Percentiles rank a stretch among this genome's conserved stretches.
Evolutionary conservation across 2,329 filamentous ascomycete genomes (phyloP).

Genomic region (Cladobotryum mycophilum): DNA sequence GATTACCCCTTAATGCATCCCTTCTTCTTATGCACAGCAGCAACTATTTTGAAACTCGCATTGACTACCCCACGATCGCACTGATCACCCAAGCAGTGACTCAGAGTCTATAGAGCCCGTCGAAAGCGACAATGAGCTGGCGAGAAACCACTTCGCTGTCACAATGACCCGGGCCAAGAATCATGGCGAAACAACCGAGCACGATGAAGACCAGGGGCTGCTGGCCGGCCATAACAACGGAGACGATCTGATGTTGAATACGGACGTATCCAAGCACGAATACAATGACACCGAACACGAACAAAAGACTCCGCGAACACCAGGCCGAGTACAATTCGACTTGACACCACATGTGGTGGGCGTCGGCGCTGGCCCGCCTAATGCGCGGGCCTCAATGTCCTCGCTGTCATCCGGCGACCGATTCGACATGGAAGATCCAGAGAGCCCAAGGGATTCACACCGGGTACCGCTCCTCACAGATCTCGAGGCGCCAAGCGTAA

Average conservation of each 20-base stretch:
- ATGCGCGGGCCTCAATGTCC: constrained; percentile 8
- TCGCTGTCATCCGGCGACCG: constrained; percentile 29
- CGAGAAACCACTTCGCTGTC: constrained; percentile 8
- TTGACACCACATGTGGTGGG: constrained; percentile 41
- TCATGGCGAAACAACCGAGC: constrained; percentile 23
- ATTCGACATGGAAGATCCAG: constrained; percentile 39
- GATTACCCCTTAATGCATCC: too few relatives aligned
- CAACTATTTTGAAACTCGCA: too few relatives aligned
- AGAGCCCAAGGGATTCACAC: constrained; percentile 45
- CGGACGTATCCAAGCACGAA: constrained; percentile 15
- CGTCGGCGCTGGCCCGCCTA: constrained; percentile 18
- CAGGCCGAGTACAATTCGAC: constrained; percentile 72
- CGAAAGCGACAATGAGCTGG: constrained; percentile 7
- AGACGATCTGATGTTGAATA: constrained; percentile 20
- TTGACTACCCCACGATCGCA: not conserved
- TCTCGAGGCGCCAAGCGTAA: constrained; percentile 72
- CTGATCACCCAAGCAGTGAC: not conserved
- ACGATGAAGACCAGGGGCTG: constrained; percentile 29
- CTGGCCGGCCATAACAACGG: constrained; percentile 22
- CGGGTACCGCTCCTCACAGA: constrained; percentile 70
- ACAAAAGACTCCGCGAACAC: constrained; percentile 34
- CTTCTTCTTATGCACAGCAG: too few relatives aligned
- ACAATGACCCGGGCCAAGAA: constrained; percentile 29
- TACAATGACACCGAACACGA: constrained; percentile 15
- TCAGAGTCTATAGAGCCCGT: not conserved